phyloP scores from a whole-genome alignment of 306 rosid genomes.

The Benincasa hispida region DNA sequence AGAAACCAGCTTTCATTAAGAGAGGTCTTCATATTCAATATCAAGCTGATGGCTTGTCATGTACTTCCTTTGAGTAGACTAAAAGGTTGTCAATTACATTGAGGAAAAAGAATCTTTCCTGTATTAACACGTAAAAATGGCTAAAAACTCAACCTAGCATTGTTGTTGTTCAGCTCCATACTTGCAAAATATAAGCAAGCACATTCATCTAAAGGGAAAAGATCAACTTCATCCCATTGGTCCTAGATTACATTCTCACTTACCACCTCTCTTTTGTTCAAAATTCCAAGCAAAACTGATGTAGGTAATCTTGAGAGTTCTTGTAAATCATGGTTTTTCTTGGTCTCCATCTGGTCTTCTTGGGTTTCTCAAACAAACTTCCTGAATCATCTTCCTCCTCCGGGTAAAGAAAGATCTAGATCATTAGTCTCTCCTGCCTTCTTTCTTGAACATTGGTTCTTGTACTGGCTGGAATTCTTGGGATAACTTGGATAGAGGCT shows the following conservation, averaged over 20 bases:
- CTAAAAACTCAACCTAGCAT: neutral
- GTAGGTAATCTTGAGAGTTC: too few species aligned
- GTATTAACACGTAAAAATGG: neutral
- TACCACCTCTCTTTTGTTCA: neutral
- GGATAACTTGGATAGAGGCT: too few species aligned
- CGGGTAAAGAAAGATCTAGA: too few species aligned
- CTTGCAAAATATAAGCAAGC: neutral
- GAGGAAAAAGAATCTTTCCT: neutral
- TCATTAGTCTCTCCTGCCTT: too few species aligned
- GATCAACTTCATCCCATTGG: neutral
- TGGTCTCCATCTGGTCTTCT: too few species aligned
- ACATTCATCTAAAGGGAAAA: neutral
- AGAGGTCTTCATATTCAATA: neutral
- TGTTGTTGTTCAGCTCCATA: neutral
- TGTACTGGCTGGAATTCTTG: too few species aligned
- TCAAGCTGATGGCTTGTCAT: neutral
- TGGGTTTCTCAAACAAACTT: too few species aligned
- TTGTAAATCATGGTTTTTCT: too few species aligned
- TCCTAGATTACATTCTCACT: neutral
- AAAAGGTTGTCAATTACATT: neutral
- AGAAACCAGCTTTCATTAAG: neutral
- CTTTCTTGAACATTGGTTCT: too few species aligned
- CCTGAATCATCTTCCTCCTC: too few species aligned
- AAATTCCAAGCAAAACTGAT: neutral
- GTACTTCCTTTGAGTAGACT: neutral